Percentiles rank a stretch among this genome's conserved stretches.
Conservation (phyloP, 2,329 filamentous ascomycete species). For the Epichloe sibirici region DNA sequence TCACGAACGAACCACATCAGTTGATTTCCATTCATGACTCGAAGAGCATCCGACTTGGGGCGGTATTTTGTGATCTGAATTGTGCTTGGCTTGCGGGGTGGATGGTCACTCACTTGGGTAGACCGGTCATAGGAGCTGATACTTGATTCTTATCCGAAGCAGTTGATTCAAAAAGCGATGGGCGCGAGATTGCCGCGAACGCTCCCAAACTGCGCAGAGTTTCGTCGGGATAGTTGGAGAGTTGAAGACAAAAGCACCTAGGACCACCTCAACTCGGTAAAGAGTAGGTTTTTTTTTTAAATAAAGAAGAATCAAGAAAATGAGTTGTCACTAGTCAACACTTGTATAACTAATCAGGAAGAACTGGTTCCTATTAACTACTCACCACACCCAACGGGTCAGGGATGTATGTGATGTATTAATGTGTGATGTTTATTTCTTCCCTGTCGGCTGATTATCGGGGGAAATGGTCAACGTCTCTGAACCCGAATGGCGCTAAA, state of each 20-base stretch:
- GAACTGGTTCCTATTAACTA: too few relatives aligned
- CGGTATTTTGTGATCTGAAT: not conserved
- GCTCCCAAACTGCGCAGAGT: not conserved
- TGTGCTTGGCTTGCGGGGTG: not conserved
- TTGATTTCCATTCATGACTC: not conserved
- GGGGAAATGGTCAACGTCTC: not conserved
- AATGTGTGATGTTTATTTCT: not conserved
- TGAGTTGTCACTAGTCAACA: not conserved
- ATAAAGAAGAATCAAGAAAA: not conserved
- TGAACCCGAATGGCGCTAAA: too few relatives aligned
- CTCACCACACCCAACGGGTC: too few relatives aligned
- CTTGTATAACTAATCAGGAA: not conserved
- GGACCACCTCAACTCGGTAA: not conserved
- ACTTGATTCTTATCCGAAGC: not conserved
- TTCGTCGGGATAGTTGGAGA: not conserved
- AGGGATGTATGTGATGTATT: too few relatives aligned
- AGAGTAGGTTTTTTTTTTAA: not conserved
- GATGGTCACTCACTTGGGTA: not conserved
- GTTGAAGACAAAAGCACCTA: not conserved
- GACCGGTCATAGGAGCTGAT: not conserved
- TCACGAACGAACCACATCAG: not conserved
- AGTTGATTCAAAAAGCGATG: not conserved
- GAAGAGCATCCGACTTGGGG: not conserved
- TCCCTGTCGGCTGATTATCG: constrained; percentile 4
- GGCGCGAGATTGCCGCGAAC: too few relatives aligned